These are phyloP conservation scores for Phytopythium sindhum DNA, from an alignment of 352 stramenopile genomes.

Conservation along the genomic window DNA sequence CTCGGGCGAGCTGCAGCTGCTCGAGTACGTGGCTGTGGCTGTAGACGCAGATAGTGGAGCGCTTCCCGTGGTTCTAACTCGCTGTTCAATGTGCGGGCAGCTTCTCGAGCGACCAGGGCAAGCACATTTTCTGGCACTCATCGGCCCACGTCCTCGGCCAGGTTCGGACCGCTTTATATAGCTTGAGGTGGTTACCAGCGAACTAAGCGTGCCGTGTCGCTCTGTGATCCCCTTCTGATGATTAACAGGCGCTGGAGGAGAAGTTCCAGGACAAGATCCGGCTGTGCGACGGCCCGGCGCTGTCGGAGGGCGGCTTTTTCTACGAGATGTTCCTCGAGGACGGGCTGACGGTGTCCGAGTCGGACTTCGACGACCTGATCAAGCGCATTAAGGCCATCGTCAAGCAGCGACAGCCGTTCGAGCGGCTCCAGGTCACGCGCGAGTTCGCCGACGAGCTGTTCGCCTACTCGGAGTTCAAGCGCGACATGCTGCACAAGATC, in stretches of 20 bases:
- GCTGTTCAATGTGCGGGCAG: slow-evolving; percentile 16
- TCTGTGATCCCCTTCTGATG: too few relatives aligned
- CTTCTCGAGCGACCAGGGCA: slow-evolving; percentile 67
- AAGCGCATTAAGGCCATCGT: slow-evolving; percentile 95
- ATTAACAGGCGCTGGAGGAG: slow-evolving; percentile 94
- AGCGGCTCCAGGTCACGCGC: slow-evolving; percentile 85
- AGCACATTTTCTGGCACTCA: slow-evolving; percentile 98
- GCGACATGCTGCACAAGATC: slow-evolving; percentile 97
- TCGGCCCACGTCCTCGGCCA: slow-evolving; percentile 98
- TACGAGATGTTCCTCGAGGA: slow-evolving; percentile 92
- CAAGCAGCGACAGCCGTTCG: slow-evolving; percentile 91
- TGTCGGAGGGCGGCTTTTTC: slow-evolving; percentile 98
- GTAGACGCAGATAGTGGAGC: background rate
- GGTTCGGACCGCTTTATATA: too few relatives aligned
- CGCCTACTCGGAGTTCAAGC: slow-evolving; percentile 95
- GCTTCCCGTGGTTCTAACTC: background rate
- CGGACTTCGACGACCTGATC: slow-evolving; percentile 77
- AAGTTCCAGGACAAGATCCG: slow-evolving; percentile 96
- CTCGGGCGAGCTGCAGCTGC: slow-evolving; percentile 46
- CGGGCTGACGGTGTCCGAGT: slow-evolving; percentile 62
- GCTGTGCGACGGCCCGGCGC: slow-evolving; percentile 91
- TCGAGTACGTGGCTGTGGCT: slow-evolving; percentile 42
- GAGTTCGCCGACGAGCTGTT: slow-evolving; percentile 92
- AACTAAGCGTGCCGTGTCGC: too few relatives aligned
- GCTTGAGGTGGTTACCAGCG: too few relatives aligned